These are phyloP conservation scores for Leccinum pachyderme DNA, from an alignment of 1,284 basidiomycete genomes.

Conservation along the genomic window DNA sequence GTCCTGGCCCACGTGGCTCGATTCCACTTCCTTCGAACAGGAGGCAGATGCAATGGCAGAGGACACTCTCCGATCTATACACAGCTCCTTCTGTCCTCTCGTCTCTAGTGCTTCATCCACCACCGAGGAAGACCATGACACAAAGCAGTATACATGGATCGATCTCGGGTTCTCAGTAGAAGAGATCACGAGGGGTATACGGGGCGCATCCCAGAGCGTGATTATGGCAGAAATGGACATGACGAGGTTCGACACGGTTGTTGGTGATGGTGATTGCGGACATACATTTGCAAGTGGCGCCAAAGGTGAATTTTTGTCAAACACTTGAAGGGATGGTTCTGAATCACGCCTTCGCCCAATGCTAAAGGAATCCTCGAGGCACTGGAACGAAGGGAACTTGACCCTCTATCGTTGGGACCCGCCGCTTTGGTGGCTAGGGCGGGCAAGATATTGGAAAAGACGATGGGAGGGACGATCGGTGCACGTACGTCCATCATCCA, in stretches of 20 bases:
- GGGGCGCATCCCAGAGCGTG: conserved; percentile 34
- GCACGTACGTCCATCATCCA: conserved; percentile 8
- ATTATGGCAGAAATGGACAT: conserved; percentile 39
- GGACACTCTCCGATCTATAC: conserved; percentile 10
- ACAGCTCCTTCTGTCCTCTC: background rate
- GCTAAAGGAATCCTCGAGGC: conserved; percentile 3
- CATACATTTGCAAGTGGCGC: conserved; percentile 34
- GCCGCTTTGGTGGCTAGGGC: conserved; percentile 7
- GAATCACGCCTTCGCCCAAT: background rate
- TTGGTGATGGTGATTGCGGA: conserved; percentile 38
- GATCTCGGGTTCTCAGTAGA: conserved; percentile 13
- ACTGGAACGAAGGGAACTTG: conserved; percentile 6
- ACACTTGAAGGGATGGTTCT: background rate
- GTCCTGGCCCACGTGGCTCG: conserved; percentile 13
- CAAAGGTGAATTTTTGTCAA: conserved; percentile 2
- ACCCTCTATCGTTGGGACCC: conserved; percentile 2
- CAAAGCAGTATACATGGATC: conserved; percentile 5
- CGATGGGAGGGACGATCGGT: conserved; percentile 20
- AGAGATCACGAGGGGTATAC: conserved; percentile 28
- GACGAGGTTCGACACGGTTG: conserved; percentile 42
- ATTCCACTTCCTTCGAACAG: background rate
- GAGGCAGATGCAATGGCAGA: conserved; percentile 10
- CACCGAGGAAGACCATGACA: too few species aligned
- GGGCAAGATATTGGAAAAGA: conserved; percentile 16
- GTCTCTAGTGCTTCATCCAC: background rate